Evolutionary conservation across 1,284 basidiomycete genomes (phyloP).

Genomic region (Leccinum griseonigrum): DNA sequence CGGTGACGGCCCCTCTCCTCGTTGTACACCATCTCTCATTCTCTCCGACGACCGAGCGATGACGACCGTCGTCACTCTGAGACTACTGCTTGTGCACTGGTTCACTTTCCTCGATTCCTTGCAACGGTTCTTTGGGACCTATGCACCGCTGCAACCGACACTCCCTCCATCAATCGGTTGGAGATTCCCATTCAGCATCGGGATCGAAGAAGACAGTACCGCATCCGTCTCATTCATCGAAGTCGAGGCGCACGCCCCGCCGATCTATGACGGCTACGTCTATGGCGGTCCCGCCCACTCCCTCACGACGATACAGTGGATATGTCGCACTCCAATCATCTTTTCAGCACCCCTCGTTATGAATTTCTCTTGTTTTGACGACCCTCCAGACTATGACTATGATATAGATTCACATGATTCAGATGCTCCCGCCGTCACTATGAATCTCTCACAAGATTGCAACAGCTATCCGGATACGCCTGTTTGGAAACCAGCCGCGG

Average conservation of each 20-base stretch:
- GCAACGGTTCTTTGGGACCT: slow-evolving; percentile 10
- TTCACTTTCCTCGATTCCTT: slow-evolving; percentile 14
- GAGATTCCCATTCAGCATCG: neutral
- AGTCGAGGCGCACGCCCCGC: neutral
- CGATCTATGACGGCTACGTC: neutral
- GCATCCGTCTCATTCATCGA: neutral
- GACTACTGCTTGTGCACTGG: slow-evolving; percentile 16
- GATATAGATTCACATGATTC: neutral
- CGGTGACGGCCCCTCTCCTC: too few relatives aligned
- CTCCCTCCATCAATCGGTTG: neutral
- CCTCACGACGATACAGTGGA: neutral
- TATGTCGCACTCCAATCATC: slow-evolving; percentile 10
- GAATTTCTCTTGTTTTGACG: slow-evolving; percentile 9
- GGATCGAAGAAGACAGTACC: slow-evolving; percentile 1
- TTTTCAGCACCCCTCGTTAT: neutral
- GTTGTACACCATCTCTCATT: neutral
- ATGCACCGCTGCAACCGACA: slow-evolving; percentile 6
- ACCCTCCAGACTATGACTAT: neutral
- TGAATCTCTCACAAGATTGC: neutral
- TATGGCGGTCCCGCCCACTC: slow-evolving; percentile 1
- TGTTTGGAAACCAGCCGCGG: neutral
- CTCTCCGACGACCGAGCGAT: neutral
- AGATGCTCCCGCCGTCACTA: neutral
- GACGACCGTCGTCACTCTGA: slow-evolving; percentile 1
- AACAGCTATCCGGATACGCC: neutral